Base-by-base conservation (phyloP, 768 basidiomycete genomes). In the Cystobasidium tubakii region DNA sequence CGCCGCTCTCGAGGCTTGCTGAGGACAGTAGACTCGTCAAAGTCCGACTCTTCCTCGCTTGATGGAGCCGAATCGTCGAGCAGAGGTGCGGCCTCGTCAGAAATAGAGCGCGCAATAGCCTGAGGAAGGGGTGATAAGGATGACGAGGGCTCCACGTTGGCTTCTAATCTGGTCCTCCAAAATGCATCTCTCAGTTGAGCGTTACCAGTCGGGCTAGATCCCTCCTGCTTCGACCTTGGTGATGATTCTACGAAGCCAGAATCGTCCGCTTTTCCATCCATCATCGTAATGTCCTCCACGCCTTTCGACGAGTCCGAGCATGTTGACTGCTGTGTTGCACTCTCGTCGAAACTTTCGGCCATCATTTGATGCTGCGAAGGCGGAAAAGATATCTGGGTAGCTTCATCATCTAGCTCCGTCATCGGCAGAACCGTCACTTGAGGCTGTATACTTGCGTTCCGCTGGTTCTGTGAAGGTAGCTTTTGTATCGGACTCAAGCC, bases 271-370 rank as follows among this genome's bases (percentile, higher is more conserved):
- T 34, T 34, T 25, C 57, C 29, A 25, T 34, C 23, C 7, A 60
- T 29, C 27, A 29, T 29, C 7, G 21, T 29, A 27, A 21, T 25
- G 1, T 21, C 33, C 29, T 7, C 10, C 3, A 50, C n/a, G 7
- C 10, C 46, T 50, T 50, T 19, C n/a, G 46, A 50, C n/a, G 46
- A 21, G 4, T 4, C 21, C n/a, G 46, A n/a, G 21, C 46, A 50
- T 9, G 46, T 50, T 15, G 63, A 39, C 29, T 65, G 25, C 39
- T 65, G 34, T 19, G 63, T 65, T 6, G 63, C 63, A 25, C 63
- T 65, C 63, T 65, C 63, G 25, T 65, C 63, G 42, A 65, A 31
- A 23, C 34, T 39, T 43, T 65, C 63, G 6, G 4, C 21, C 39
- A 15, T 27, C 6, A 6, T 4, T 17, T 21, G 57, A 17, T 29